phyloP scores from a whole-genome alignment of 2,329 filamentous ascomycete genomes.

The Cryphonectria japonica region DNA sequence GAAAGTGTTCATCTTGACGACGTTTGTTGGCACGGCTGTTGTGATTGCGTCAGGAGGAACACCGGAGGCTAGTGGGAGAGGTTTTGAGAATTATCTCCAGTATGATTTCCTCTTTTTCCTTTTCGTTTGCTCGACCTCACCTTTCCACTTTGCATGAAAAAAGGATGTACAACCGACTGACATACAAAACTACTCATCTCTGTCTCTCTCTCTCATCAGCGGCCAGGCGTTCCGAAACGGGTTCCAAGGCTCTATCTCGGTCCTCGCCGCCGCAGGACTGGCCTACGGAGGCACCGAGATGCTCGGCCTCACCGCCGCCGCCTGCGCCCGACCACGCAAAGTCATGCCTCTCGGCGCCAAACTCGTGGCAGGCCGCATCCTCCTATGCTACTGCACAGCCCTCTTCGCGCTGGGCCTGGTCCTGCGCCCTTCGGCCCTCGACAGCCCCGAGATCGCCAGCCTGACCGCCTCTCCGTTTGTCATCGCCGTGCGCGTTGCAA shows the following conservation, averaged over 20 bases:
- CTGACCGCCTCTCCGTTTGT: constrained; percentile 38
- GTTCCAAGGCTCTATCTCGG: constrained; percentile 46
- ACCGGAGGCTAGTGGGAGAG: constrained; percentile 13
- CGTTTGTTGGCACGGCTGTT: constrained; percentile 61
- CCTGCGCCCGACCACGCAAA: constrained; percentile 43
- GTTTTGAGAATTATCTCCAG: constrained; percentile 25
- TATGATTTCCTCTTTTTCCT: background rate
- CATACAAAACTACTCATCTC: background rate
- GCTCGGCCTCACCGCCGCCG: constrained; percentile 48
- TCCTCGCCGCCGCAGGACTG: constrained; percentile 50
- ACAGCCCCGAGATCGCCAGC: constrained; percentile 32
- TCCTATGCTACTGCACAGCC: constrained; percentile 44
- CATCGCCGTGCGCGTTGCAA: constrained; percentile 42
- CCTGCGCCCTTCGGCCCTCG: constrained; percentile 39
- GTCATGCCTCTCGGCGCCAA: constrained; percentile 45
- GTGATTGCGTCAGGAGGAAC: constrained; percentile 51
- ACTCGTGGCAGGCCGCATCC: constrained; percentile 45
- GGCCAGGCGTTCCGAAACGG: constrained; percentile 44
- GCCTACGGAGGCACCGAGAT: constrained; percentile 51
- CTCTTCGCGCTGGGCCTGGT: constrained; percentile 42
- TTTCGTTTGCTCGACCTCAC: background rate
- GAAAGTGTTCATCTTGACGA: constrained; percentile 55
- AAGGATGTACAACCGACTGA: background rate
- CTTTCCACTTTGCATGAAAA: background rate
- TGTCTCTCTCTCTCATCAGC: background rate